Evolutionary conservation across 148 eudicot genomes (phyloP), one percentile per base, ranked within the genome.

Genomic region (Vaccinium darrowii): DNA sequence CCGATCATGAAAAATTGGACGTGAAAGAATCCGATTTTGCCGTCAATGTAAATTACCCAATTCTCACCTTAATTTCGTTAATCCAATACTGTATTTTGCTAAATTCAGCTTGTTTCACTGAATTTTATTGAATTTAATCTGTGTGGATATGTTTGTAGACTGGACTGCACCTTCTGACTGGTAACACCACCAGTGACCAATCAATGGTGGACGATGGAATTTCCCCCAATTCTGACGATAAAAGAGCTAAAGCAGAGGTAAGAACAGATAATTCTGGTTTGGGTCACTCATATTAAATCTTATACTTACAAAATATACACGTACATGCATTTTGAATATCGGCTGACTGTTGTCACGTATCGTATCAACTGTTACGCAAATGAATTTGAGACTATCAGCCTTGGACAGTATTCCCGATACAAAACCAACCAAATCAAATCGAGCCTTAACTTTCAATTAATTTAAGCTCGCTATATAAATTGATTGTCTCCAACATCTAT

Each of bases 181-280:
- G 89, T 51, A 92, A 92, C 81, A 89, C 92, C 4, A 87, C 91
- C 14, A 90, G 91, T 54, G 92, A 90, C 88, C 94, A 92, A 60
- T 90, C 92, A 56, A 86, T 86, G 84, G 89, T 91, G 76, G 93
- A 91, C 72, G 92, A 92, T 57, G 91, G 89, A 27, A 71, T 86
- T 36, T 90, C 92, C 49, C 83, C 90, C 0, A 89, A 86, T 27
- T 87, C 86, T 0, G 91, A 90, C 12, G 89, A 89, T 50, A 92
- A 87, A 84, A 86, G 87, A 85, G 86, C 86, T 52, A 89, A 82
- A 81, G 87, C 57, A 56, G 92, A 92, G 94, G 94, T 92, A 78
- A 80, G 50, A 30, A 25, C 54, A 14, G 19, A 33, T 5, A 25
- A 53, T 27, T 52, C 43, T 5, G 15, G 13, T 62, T n/a, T 8